Percentiles rank a stretch among this genome's conserved stretches.
phyloP scores from a whole-genome alignment of 345 rosid species.

The Eucalyptus tenuipes region DNA sequence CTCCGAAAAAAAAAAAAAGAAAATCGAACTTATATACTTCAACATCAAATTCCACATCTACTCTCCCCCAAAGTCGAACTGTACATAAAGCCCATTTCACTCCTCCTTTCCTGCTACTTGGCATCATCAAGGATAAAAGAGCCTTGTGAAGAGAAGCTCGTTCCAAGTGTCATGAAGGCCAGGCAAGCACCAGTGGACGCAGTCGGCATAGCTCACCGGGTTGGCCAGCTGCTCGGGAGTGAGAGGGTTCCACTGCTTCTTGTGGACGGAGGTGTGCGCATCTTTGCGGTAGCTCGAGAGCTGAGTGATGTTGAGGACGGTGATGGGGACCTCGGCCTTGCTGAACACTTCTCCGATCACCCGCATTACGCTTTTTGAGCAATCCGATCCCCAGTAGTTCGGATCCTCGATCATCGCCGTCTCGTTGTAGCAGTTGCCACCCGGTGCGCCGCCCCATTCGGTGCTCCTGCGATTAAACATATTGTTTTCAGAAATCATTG shows the following conservation, averaged over 20 bases:
- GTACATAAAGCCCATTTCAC: background rate
- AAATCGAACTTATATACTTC: background rate
- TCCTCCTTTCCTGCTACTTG: background rate
- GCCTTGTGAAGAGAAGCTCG: conserved; percentile 50
- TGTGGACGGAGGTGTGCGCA: conserved; percentile 78
- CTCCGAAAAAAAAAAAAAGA: background rate
- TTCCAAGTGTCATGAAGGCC: conserved; percentile 96
- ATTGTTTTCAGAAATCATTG: background rate
- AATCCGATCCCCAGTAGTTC: conserved; percentile 76
- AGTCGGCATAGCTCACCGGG: conserved; percentile 77
- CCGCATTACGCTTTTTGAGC: conserved; percentile 55
- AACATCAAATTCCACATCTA: background rate
- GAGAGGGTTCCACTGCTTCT: conserved; percentile 75
- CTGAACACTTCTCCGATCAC: conserved; percentile 28
- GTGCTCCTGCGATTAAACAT: conserved; percentile 36
- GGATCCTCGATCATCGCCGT: conserved; percentile 49
- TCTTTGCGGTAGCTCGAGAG: conserved; percentile 84
- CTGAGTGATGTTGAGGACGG: conserved; percentile 56
- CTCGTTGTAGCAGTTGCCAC: conserved; percentile 77
- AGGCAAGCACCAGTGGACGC: conserved; percentile 97
- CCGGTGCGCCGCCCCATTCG: conserved; percentile 80
- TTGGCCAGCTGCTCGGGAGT: conserved; percentile 70
- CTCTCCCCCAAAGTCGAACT: background rate
- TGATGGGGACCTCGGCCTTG: conserved; percentile 35
- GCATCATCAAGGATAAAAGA: background rate